Evolutionary conservation across 352 stramenopile genomes (phyloP).

Genomic region (Phytophthora aleatoria): DNA sequence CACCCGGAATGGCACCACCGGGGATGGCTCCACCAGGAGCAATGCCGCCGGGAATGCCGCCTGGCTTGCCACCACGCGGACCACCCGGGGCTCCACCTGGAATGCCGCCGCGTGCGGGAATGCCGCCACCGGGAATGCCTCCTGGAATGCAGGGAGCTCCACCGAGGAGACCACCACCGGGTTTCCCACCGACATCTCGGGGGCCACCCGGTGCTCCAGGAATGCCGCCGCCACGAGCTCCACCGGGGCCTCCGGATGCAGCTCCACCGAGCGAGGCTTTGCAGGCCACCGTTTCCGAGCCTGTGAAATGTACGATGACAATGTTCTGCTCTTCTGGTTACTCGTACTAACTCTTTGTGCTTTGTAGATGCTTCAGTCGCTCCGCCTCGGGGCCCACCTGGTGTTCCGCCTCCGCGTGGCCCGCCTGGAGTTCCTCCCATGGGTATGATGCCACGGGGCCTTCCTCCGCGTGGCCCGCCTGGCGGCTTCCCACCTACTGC

Average conservation of each 20-base stretch:
- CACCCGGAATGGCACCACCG: constrained; percentile 16
- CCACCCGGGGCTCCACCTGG: constrained; percentile 30
- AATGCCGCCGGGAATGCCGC: constrained; percentile 29
- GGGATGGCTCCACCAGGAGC: constrained; percentile 10
- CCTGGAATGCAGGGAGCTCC: constrained; percentile 22
- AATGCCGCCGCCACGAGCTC: constrained; percentile 19
- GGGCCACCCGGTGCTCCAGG: constrained; percentile 15
- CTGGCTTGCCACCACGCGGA: constrained; percentile 23
- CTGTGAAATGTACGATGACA: constrained; percentile 13
- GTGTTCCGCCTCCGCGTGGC: too few species aligned
- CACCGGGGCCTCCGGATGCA: constrained; percentile 13
- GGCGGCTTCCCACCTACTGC: constrained; percentile 24
- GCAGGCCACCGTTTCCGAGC: constrained; percentile 11
- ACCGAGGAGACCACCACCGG: constrained; percentile 18
- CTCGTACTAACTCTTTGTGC: constrained; percentile 7
- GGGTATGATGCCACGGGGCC: constrained; percentile 28
- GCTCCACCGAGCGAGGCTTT: constrained; percentile 3
- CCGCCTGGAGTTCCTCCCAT: too few species aligned
- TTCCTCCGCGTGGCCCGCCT: constrained; percentile 31
- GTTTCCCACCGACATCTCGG: constrained; percentile 19
- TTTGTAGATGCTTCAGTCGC: constrained; percentile 1
- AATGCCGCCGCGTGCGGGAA: constrained; percentile 25
- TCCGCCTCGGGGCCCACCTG: too few species aligned
- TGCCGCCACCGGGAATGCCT: constrained; percentile 25
- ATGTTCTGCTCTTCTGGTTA: not conserved